These are phyloP conservation scores for Grosmannia penicillata DNA, from an alignment of 2,329 filamentous ascomycete species.

Conservation along the genomic window DNA sequence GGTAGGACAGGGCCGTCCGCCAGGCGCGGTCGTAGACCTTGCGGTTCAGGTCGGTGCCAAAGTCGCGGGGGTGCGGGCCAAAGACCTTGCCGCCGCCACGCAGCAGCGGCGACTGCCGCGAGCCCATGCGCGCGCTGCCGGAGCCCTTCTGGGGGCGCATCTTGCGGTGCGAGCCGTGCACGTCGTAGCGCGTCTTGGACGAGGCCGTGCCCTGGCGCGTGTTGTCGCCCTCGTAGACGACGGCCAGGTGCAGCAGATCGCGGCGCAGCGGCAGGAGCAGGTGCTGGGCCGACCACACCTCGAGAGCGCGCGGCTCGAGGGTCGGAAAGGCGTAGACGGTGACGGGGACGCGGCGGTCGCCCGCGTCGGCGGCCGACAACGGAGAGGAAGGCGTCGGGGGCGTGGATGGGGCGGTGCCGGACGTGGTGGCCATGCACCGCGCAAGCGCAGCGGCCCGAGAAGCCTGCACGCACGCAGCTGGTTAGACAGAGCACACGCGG, in stretches of 20 bases:
- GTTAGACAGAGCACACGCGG: too few species aligned
- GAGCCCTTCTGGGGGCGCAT: constrained; percentile 75
- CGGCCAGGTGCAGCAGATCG: constrained; percentile 83
- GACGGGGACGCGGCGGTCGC: constrained; percentile 61
- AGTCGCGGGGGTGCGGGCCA: constrained; percentile 87
- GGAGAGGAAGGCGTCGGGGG: not conserved
- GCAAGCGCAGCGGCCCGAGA: not conserved
- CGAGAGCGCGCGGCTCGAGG: constrained; percentile 68
- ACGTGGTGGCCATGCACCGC: not conserved
- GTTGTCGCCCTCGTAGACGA: constrained; percentile 83
- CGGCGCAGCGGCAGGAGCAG: constrained; percentile 75
- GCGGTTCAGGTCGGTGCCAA: constrained; percentile 63
- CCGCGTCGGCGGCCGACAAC: not conserved
- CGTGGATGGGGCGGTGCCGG: not conserved
- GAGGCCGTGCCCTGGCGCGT: constrained; percentile 77
- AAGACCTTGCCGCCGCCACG: constrained; percentile 76
- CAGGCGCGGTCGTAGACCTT: constrained; percentile 95
- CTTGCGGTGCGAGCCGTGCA: constrained; percentile 73
- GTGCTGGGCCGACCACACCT: constrained; percentile 67
- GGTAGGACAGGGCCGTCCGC: constrained; percentile 85
- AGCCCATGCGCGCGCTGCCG: constrained; percentile 65
- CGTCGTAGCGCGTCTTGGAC: constrained; percentile 67
- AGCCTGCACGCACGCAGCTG: too few species aligned
- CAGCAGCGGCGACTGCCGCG: constrained; percentile 67
- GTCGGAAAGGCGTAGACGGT: constrained; percentile 85